phyloP scores from a whole-genome alignment of 1,139 yeast genomes.

The Candida labiduridarum region DNA sequence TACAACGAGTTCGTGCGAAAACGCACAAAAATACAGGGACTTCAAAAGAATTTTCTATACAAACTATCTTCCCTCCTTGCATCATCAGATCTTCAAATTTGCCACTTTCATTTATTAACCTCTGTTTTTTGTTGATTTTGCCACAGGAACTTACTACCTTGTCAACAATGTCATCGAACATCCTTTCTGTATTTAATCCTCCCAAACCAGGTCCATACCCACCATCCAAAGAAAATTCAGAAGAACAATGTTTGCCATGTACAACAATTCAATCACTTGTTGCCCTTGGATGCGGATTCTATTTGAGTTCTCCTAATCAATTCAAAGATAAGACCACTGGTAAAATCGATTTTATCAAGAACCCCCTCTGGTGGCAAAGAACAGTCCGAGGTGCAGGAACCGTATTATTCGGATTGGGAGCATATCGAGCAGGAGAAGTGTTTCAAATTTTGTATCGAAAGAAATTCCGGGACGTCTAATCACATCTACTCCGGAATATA shows the following conservation, averaged over 20 bases:
- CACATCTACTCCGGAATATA: not conserved
- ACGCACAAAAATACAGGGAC: not conserved
- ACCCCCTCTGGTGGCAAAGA: conserved; percentile 48
- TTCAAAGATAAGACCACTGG: conserved; percentile 36
- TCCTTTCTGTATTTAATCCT: conserved; percentile 40
- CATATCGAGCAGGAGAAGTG: conserved; percentile 39
- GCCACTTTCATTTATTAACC: not conserved
- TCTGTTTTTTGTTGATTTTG: not conserved
- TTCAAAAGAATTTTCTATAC: not conserved
- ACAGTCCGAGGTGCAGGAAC: conserved; percentile 37
- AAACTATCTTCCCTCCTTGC: not conserved
- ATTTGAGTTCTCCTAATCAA: conserved; percentile 30
- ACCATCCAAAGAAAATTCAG: conserved; percentile 19
- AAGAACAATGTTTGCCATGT: conserved; percentile 41
- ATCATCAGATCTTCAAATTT: conserved; percentile 3
- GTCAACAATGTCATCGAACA: conserved; percentile 30
- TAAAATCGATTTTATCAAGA: conserved; percentile 32
- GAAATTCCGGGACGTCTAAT: conserved; percentile 8
- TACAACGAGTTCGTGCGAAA: not conserved
- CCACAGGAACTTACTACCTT: not conserved
- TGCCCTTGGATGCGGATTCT: conserved; percentile 39
- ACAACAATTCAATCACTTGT: conserved; percentile 41
- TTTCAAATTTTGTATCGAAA: conserved; percentile 19
- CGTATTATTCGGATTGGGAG: conserved; percentile 39
- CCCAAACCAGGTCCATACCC: conserved; percentile 33